Evolutionary conservation across 805 yeast species (phyloP), one percentile per base, ranked within the genome.

Genomic region (Lipomyces orientalis): DNA sequence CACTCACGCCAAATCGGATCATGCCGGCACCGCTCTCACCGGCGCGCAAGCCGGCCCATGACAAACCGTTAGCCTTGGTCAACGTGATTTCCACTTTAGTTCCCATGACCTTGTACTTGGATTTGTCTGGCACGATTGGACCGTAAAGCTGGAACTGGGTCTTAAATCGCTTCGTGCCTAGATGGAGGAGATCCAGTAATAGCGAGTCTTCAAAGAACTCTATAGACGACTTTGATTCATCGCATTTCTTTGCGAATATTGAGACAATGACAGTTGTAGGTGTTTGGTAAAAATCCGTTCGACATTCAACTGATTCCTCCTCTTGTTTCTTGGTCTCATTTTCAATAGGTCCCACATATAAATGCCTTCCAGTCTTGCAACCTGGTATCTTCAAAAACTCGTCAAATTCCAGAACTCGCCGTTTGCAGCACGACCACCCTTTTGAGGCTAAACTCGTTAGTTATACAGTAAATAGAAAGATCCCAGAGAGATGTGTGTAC

Each of bases 361-460:
- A 64, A 66, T 73, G 75, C 35, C 63, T 66, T 22, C 70, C 70
- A 16, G 70, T 56, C 37, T 58, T 52, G 64, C 75, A 72, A 37
- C 70, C 74, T 9, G 67, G 64, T 22, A 73, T 71, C 56, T 68
- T 71, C 7, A 73, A 59, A 59, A 73, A 73, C 61, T 71, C 74
- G 37, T 73, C 75, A 49, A 73, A 73, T 49, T 73, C 75, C 14
- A 73, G 64, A 8, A 73, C 75, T 7, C 75, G 62, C 16, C 71
- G 64, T 54, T 73, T 73, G 64, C 75, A 73, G 65, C 75, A 73
- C 10, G 75, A 73, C 75, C 75, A 73, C 8, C 75, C 75, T 62
- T 73, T 73, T 2, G 75, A 70, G 2, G 75, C 71, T 64, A 14
- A 6, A 14, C 22, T 25, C 33, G n/a, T 52, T 25, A 25, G 55